Evolutionary conservation across 2,329 filamentous ascomycete genomes (phyloP), one percentile per base, ranked within the genome.

Genomic region (Pseudogymnoascus sp.): DNA sequence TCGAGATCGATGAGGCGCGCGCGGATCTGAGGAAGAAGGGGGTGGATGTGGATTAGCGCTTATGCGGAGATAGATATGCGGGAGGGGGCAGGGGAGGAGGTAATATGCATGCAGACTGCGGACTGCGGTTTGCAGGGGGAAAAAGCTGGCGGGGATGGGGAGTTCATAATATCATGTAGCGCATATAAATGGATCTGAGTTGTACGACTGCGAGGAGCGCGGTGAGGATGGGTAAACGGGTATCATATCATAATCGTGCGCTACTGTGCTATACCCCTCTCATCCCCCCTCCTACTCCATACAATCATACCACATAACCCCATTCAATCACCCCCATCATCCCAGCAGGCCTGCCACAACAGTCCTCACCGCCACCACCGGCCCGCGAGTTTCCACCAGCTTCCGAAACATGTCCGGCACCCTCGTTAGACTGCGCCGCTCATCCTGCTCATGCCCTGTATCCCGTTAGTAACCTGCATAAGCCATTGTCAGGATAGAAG

Each of bases 1-100:
- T 79, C 70, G 90, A 97, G 78, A 95, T 96, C 73, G 83, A 91
- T 67, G 70, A 86, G 75, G 91, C 91, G 67, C 88, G 89, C 79
- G 79, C 78, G 66, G 91, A 96, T 70, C 78, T 96, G 74, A 84
- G 84, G 73, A 80, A 80, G 64, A 84, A 88, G 74, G 91, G 91
- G 7, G 90, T 96, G 42, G 86, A 89, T 65, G 71, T 74, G 62
- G 72, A 74, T 66, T 74, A 69, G 66, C 33, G 62, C 38, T 16
- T 59, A 24, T 37, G 24, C 24, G 26, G 42, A 8, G 21, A 14
- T 21, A 62, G 62, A 62, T 42, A n/a, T 11, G 24, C n/a, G n/a
- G n/a, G n/a, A n/a, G 50, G 24, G 42, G 56, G 40, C 29, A 13
- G 62, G 50, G 42, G 29, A 53, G 35, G 38, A n/a, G n/a, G 14